Percentiles rank a stretch among this genome's conserved stretches.
These are phyloP conservation scores for Phlyctochytrium planicorne DNA, from an alignment of 192 early-diverging fungal species.

Conservation along the genomic window DNA sequence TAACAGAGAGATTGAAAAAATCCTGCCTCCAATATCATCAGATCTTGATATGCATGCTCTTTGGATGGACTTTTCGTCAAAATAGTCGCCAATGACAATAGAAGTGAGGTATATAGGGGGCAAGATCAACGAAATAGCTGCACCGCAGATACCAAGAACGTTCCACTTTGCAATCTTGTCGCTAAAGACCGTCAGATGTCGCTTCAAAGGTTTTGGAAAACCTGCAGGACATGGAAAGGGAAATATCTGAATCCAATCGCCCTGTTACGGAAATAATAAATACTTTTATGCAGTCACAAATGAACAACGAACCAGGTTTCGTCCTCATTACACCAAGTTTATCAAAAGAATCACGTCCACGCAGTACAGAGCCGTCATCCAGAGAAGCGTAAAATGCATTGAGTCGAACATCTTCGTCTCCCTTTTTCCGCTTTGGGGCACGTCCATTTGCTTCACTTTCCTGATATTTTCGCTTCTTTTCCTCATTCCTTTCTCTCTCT, in stretches of 20 bases:
- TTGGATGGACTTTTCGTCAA: slow-evolving; percentile 54
- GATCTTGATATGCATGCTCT: no score
- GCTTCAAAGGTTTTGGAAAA: slow-evolving; percentile 14
- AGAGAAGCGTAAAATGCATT: neutral
- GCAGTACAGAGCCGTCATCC: slow-evolving; percentile 20
- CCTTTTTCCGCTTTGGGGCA: neutral
- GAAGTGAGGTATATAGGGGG: slow-evolving; percentile 68
- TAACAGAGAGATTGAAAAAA: neutral
- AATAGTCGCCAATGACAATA: slow-evolving; percentile 70
- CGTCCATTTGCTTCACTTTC: neutral
- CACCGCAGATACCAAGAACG: slow-evolving; percentile 74
- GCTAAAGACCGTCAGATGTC: slow-evolving; percentile 44
- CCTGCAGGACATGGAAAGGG: slow-evolving; percentile 74
- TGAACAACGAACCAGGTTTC: slow-evolving; percentile 55
- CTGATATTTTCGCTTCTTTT: slow-evolving; percentile 41
- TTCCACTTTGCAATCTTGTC: slow-evolving; percentile 93
- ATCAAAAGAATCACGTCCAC: slow-evolving; percentile 64
- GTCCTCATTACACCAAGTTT: slow-evolving; percentile 66
- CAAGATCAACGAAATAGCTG: slow-evolving; percentile 61
- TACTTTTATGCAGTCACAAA: neutral
- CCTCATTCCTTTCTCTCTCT: slow-evolving; percentile 31
- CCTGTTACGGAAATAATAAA: slow-evolving; percentile 31
- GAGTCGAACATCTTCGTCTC: neutral
- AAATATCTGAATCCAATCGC: slow-evolving; percentile 70
- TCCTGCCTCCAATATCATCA: no score